These are phyloP conservation scores for Rhodotorula diobovata DNA, from an alignment of 768 basidiomycete genomes.

Conservation along the genomic window DNA sequence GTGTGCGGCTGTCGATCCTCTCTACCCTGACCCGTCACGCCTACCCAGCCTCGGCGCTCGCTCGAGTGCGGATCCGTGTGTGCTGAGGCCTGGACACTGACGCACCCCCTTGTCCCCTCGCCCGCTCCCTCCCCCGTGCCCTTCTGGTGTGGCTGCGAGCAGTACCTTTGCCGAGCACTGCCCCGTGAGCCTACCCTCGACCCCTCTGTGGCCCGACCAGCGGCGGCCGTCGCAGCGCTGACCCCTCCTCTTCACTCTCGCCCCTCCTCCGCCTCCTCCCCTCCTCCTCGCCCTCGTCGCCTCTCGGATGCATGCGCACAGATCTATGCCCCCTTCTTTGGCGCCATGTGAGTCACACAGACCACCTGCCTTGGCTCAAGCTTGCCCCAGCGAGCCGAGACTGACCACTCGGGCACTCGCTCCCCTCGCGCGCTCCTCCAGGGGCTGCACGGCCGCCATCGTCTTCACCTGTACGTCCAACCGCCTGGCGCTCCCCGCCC, in stretches of 20 bases:
- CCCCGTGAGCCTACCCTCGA: slow-evolving; percentile 19
- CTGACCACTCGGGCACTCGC: neutral
- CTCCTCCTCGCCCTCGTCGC: neutral
- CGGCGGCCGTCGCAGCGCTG: neutral
- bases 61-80: no score
- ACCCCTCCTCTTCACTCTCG: neutral
- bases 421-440: slow-evolving; percentile 43
- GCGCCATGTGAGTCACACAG: slow-evolving; percentile 66
- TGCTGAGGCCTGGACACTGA: slow-evolving; percentile 7
- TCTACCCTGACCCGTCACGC: accelerated
- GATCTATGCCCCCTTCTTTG: slow-evolving; percentile 97
- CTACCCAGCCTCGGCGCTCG: no score
- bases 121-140: neutral
- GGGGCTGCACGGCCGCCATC: slow-evolving; percentile 92
- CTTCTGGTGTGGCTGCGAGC: neutral
- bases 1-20: neutral
- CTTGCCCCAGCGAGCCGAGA: neutral
- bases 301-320: neutral
- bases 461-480: slow-evolving; percentile 86
- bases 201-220: no score
- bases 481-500: no score
- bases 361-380: no score
- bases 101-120: slow-evolving; percentile 16
- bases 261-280: no score
- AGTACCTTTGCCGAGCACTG: slow-evolving; percentile 39